phyloP scores from a whole-genome alignment of 2,329 filamentous ascomycete genomes.

The Rhynchosporium graminicola region DNA sequence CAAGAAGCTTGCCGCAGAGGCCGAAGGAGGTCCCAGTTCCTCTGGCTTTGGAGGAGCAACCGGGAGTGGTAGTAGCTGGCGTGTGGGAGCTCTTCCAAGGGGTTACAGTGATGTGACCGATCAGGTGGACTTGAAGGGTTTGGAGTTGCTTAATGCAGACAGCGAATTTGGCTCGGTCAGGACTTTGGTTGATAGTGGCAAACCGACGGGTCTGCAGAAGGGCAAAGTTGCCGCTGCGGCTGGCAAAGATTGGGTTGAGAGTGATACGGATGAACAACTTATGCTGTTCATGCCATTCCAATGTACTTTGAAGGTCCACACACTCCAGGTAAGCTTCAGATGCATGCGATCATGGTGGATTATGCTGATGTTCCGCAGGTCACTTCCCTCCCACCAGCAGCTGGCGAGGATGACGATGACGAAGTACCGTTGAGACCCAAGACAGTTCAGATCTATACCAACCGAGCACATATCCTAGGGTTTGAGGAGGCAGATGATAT shows the following conservation, averaged over 20 bases:
- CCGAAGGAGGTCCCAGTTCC: constrained; percentile 46
- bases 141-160: constrained; percentile 88
- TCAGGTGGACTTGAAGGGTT: constrained; percentile 73
- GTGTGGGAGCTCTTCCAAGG: constrained; percentile 72
- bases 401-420: constrained; percentile 63
- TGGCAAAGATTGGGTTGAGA: constrained; percentile 84
- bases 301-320: constrained; percentile 85
- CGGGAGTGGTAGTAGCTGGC: constrained; percentile 61
- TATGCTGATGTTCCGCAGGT: constrained; percentile 53
- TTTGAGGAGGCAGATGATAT: constrained; percentile 94
- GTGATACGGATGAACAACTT: constrained; percentile 94
- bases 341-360: too few relatives aligned
- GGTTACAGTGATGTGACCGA: constrained; percentile 84
- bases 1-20: constrained; percentile 68
- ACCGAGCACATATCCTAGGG: constrained; percentile 85
- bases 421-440: constrained; percentile 79
- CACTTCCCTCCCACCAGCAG: constrained; percentile 70
- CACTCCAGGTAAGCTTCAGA: constrained; percentile 58
- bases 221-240: constrained; percentile 52
- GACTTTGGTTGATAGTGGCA: constrained; percentile 68
- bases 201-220: constrained; percentile 65
- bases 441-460: constrained; percentile 83
- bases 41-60: constrained; percentile 36
- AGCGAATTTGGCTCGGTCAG: constrained; percentile 72
- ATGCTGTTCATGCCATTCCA: constrained; percentile 92